Base-by-base conservation (phyloP, 2,329 filamentous ascomycete species). In the Xylaria digitata region DNA sequence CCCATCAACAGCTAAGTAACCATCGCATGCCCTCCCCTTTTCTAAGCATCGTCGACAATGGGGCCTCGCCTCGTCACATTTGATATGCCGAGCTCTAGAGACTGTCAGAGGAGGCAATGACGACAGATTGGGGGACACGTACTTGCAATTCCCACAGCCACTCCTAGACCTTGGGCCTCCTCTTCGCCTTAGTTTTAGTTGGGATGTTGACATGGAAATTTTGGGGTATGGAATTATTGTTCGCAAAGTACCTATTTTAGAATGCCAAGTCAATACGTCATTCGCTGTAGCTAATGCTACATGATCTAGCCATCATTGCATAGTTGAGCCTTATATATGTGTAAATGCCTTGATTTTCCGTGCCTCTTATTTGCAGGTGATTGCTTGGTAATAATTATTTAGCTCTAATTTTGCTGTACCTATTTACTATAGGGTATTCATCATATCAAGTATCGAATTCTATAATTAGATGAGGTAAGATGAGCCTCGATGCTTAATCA, bases 61-160 rank as follows among this genome's bases (percentile, higher is more conserved):
- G 34, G 61, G 61, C 34, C 19, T 58, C 37, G 46, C 46, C 46
- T 63, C 61, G 32, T 63, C 54, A 17, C 61, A 63, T 48, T 63
- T 63, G n/a, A 63, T 26, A 53, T 63, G 61, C 15, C 54, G 53
- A 23, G 53, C 54, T 53, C 61, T 63, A 11, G 40, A 40, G 23
- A 32, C 13, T 34, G 61, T 63, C 8, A 63, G 61, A n/a, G 26
- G 6, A 17, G 26, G 3, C 17, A 11, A 58, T 9, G 32, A 42
- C 32, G 26, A 37, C 17, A 7, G 15, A 21, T 46, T 53, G 54
- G 37, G 23, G 26, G 6, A 13, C 8, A 45, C 61, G 13, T 46
- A 53, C 61, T 58, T 63, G 61, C 61, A 63, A 19, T 23, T 58
- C n/a, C 42, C 37, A 40, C 61, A 63, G 15, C 61, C 53, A 15